Base-by-base conservation (phyloP, 2,329 filamentous ascomycete genomes). In the Didymella segeticola region DNA sequence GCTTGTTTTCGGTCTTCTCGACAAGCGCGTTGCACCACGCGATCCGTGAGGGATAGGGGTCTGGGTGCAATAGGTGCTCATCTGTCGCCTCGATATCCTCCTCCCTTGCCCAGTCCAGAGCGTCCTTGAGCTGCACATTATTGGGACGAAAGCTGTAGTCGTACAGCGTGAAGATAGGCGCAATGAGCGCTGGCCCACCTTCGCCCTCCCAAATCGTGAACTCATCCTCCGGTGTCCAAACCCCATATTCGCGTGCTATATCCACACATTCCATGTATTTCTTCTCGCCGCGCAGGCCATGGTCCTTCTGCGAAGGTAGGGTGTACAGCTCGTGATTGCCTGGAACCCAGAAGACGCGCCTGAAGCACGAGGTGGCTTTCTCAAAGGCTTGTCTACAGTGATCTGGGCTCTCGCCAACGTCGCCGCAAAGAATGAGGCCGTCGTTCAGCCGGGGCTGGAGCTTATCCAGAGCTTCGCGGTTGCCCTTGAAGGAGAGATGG, bases 271-370 rank as follows among this genome's bases (percentile, higher is more conserved):
- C 78, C 53, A 77, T 70, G 69, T 85, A 86, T 65, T 85, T 85
- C 41, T 69, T 74, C 63, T 82, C 79, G 49, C 83, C 83, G 4
- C 77, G 68, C 3, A 78, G 70, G 4, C 68, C 71, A 3, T 58
- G 39, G 29, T 74, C 72, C 38, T 75, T 70, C 20, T 76, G 64
- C 4, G 72, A 66, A 1, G 77, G 75, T 47, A 83, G 64, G 1
- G 80, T 82, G 67, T 85, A 86, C 9, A 86, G 76, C 71, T 85
- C 82, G 60, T 85, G 82, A 63, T 85, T 85, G 5, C 83, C 83
- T 0, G 82, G 82, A 7, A 79, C 79, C 83, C 83, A 85, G 62
- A 78, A 84, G 22, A 84, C 82, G 27, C 74, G 66, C 30, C 73
- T 66, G 67, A 79, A 80, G 49, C 75, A 72, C 25, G 69, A 63